These are phyloP conservation scores for Ballota nigra DNA, from an alignment of 257 asterid genomes.

Conservation along the genomic window DNA sequence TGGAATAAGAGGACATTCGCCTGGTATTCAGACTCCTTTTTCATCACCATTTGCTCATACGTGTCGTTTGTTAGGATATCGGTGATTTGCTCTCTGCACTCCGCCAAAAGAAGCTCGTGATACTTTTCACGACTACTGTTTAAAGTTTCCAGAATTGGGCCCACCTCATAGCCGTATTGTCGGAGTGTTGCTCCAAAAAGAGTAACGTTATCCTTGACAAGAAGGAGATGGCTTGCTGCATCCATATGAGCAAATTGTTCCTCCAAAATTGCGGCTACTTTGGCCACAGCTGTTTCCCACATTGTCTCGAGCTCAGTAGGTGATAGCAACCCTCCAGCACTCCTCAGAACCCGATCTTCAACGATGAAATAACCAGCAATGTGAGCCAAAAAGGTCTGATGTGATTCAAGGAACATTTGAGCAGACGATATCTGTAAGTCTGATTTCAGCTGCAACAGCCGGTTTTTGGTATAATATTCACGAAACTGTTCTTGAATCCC, in stretches of 20 bases:
- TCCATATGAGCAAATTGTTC: constrained; percentile 72
- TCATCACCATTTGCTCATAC: constrained; percentile 84
- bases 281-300: constrained; percentile 89
- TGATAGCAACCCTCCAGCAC: constrained; percentile 71
- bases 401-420: constrained; percentile 79
- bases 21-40: constrained; percentile 91
- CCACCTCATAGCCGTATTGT: constrained; percentile 85
- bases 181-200: constrained; percentile 88
- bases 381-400: constrained; percentile 72
- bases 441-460: constrained; percentile 74
- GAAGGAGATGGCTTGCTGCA: constrained; percentile 75
- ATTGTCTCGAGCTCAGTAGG: constrained; percentile 78
- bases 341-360: constrained; percentile 87
- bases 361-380: constrained; percentile 84
- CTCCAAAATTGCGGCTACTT: constrained; percentile 65
- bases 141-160: constrained; percentile 60
- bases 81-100: constrained; percentile 64
- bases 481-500: constrained; percentile 76
- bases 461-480: constrained; percentile 73
- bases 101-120: constrained; percentile 79
- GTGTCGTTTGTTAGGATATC: constrained; percentile 53
- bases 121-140: constrained; percentile 77
- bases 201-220: constrained; percentile 90
- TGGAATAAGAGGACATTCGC: constrained; percentile 80
- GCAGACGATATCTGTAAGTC: constrained; percentile 76